phyloP scores from a whole-genome alignment of 2,329 filamentous ascomycete genomes.

The Stylonectria norvegica region DNA sequence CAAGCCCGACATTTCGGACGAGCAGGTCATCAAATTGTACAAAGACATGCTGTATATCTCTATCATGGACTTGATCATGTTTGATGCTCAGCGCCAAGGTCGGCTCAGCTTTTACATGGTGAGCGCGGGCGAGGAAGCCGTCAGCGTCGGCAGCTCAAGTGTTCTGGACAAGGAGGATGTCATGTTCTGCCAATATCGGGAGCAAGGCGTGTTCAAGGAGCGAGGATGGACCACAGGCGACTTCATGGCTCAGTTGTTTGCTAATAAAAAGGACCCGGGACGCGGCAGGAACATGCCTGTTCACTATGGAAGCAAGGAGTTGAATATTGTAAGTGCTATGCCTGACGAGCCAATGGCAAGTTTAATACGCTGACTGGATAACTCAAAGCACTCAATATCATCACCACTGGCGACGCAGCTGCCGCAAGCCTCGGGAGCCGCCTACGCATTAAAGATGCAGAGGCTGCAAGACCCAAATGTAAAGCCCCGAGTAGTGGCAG shows the following conservation, averaged over 20 bases:
- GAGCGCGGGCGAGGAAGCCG: slow-evolving; percentile 89
- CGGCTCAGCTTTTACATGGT: slow-evolving; percentile 97
- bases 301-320: slow-evolving; percentile 81
- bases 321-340: slow-evolving; percentile 67
- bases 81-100: slow-evolving; percentile 94
- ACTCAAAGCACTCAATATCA: slow-evolving; percentile 68
- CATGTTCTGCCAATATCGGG: slow-evolving; percentile 90
- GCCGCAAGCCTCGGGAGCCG: slow-evolving; percentile 81
- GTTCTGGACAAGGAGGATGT: slow-evolving; percentile 82
- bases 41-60: slow-evolving; percentile 64
- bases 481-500: slow-evolving; percentile 67
- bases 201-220: slow-evolving; percentile 86
- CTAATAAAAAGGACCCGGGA: slow-evolving; percentile 76
- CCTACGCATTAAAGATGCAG: slow-evolving; percentile 83
- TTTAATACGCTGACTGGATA: neutral
- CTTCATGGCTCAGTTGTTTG: slow-evolving; percentile 95
- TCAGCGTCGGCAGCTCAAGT: slow-evolving; percentile 83
- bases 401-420: slow-evolving; percentile 86
- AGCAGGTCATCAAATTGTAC: slow-evolving; percentile 57
- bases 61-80: slow-evolving; percentile 97
- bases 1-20: slow-evolving; percentile 65
- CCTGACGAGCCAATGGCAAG: neutral
- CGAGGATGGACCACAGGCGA: slow-evolving; percentile 82
- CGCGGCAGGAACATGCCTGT: slow-evolving; percentile 94
- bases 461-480: slow-evolving; percentile 66